These are phyloP conservation scores for Phragmites australis DNA, from an alignment of 176 grass and related monocot genomes.

Conservation along the genomic window DNA sequence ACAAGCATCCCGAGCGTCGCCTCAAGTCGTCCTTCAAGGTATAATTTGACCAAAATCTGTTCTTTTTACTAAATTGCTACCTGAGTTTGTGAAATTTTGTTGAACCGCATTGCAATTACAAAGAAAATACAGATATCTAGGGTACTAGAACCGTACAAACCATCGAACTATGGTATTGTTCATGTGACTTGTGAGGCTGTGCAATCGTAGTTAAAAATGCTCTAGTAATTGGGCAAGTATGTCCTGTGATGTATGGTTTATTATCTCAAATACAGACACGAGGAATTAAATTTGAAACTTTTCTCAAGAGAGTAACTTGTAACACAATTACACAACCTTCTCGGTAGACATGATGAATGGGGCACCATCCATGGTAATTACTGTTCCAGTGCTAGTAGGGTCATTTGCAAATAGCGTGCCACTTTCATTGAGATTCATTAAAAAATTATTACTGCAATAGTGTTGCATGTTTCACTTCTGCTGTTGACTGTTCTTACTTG, in stretches of 20 bases:
- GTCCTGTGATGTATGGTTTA: neutral
- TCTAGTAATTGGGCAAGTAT: neutral
- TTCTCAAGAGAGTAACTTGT: neutral
- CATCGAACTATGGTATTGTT: no score
- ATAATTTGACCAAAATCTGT: neutral
- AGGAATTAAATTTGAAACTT: neutral
- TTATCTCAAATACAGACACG: neutral
- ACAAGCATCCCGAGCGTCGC: slow-evolving; percentile 86
- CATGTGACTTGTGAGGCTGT: neutral
- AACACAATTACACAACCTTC: neutral
- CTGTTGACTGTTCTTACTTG: neutral
- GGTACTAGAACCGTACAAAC: neutral
- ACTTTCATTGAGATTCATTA: neutral
- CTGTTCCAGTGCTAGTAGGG: neutral
- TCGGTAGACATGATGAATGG: neutral
- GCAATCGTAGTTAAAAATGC: neutral
- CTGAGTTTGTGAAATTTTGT: neutral
- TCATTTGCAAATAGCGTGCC: neutral
- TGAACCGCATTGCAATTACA: neutral
- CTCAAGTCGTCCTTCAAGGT: slow-evolving; percentile 95
- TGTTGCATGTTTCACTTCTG: neutral
- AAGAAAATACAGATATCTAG: neutral
- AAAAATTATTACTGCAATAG: no score
- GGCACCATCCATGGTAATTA: neutral
- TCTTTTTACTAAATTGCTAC: neutral